A percentile compares a stretch with the other conserved stretches of the same genome.
Evolutionary conservation across 371 early-diverging fungal genomes (phyloP).

Genomic region (Lichtheimia ramosa): DNA sequence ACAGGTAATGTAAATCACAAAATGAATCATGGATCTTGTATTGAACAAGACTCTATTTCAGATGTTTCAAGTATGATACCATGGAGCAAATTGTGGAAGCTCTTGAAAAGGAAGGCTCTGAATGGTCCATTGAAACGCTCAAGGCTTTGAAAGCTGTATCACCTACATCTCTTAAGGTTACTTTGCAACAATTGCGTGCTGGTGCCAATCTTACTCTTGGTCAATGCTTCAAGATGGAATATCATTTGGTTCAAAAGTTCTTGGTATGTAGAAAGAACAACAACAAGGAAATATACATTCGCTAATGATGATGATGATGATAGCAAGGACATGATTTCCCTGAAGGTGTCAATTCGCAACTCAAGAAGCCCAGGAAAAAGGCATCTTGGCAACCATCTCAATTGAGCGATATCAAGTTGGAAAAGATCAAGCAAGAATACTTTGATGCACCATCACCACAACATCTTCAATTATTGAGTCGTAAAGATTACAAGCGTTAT

Average conservation of each 20-base stretch:
- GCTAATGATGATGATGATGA: too few species aligned
- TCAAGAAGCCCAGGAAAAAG: constrained; percentile 63
- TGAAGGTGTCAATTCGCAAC: constrained; percentile 83
- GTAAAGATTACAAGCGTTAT: constrained; percentile 53
- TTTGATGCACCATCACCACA: constrained; percentile 49
- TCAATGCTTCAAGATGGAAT: constrained; percentile 88
- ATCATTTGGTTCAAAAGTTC: constrained; percentile 76
- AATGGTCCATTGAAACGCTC: constrained; percentile 76
- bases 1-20: constrained; percentile 48
- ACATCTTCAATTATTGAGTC: constrained; percentile 33
- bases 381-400: constrained; percentile 81
- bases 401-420: constrained; percentile 52
- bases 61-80: constrained; percentile 71
- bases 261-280: constrained; percentile 52
- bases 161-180: constrained; percentile 90
- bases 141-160: constrained; percentile 68
- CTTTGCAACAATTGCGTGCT: constrained; percentile 77
- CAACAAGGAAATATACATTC: too few species aligned
- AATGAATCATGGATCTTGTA: too few species aligned
- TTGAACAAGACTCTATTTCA: background rate
- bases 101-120: constrained; percentile 64
- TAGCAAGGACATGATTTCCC: constrained; percentile 78
- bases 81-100: constrained; percentile 83
- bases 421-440: constrained; percentile 58
- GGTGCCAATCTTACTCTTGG: constrained; percentile 73